Base-by-base conservation (phyloP, 2,329 filamentous ascomycete species). In the Pestalotiopsis sp. region DNA sequence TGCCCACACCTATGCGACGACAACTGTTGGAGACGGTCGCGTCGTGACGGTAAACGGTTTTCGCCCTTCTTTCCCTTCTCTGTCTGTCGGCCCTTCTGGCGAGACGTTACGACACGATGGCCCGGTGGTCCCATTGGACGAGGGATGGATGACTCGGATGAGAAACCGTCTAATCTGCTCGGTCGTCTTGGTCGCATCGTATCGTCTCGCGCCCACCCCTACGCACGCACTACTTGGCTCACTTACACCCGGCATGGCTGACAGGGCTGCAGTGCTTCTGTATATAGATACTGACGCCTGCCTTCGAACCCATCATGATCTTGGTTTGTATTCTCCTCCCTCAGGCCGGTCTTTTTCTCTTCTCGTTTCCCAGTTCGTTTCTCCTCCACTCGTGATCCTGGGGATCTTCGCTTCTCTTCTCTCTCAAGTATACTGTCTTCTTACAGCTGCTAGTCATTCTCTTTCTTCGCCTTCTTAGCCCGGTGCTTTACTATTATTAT, bases 401-500 rank as follows among this genome's bases (percentile, higher is more conserved):
- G 71, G 73, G 73, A 76, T 76, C 74, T 70, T 68, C 23, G 25
- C 25, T 68, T 40, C 65, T 27, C 58, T 68, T 65, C 31, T 65
- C 61, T 65, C 31, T 65, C 61, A n/a, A 52, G 12, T 41, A 12
- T 41, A 27, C 56, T 57, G 31, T 59, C 23, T 57, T 62, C 45
- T 56, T 20, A n/a, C 56, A 40, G 20, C 66, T 65, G 14, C 57
- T 62, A 68, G 62, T 68, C 68, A 25, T 70, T 68, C 63, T 56
- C 60, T 68, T 70, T 38, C 56, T 36, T 36, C 31, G 31, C 7
- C 31, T 27, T 61, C 20, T 40, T 65, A 64, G 72, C 72, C 75
- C 72, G 72, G 78, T 79, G 78, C 79, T 76, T 75, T 52, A 52
- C 45, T 20, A 52, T 4, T 20, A 9, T 52, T n/a, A 52, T 23